Evolutionary conservation across 2,329 filamentous ascomycete genomes (phyloP).

Genomic region (Diaporthe australafricana): DNA sequence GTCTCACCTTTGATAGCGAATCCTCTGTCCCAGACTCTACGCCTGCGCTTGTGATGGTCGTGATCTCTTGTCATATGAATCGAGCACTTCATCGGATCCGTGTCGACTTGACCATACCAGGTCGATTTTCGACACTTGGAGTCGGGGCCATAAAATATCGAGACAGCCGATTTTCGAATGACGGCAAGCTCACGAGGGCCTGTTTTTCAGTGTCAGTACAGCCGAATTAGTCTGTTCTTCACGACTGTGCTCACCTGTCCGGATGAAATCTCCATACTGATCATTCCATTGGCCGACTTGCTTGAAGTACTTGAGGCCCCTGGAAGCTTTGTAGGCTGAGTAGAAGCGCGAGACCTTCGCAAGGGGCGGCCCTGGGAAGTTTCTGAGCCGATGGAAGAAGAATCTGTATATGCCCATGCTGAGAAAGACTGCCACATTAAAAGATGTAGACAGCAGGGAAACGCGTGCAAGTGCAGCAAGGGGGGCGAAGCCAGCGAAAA

Average conservation of each 20-base stretch:
- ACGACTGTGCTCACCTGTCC: conserved; percentile 40
- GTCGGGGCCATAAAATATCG: conserved; percentile 49
- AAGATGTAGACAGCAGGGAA: conserved; percentile 15
- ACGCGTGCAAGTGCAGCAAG: background rate
- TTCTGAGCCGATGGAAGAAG: conserved; percentile 53
- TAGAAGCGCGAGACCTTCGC: conserved; percentile 54
- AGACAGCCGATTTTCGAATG: conserved; percentile 41
- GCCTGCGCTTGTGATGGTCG: conserved; percentile 39
- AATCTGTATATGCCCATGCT: conserved; percentile 51
- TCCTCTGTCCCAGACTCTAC: conserved; percentile 43
- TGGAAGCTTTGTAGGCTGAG: conserved; percentile 61
- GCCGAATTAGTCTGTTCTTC: accelerated
- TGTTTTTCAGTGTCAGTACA: conserved; percentile 11
- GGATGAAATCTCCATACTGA: conserved; percentile 59
- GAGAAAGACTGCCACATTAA: conserved; percentile 40
- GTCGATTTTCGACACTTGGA: conserved; percentile 52
- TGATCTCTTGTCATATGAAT: conserved; percentile 52
- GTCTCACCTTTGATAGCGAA: conserved; percentile 41
- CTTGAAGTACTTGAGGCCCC: conserved; percentile 62
- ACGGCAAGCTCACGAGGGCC: conserved; percentile 49
- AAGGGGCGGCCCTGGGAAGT: conserved; percentile 55
- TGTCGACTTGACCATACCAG: conserved; percentile 51
- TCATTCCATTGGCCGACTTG: conserved; percentile 62
- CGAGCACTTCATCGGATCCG: conserved; percentile 45
- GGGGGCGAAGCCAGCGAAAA: background rate